Percentiles rank a stretch among this genome's conserved stretches.
Conservation (phyloP, 768 basidiomycete genomes). For the Mycena belliarum region DNA sequence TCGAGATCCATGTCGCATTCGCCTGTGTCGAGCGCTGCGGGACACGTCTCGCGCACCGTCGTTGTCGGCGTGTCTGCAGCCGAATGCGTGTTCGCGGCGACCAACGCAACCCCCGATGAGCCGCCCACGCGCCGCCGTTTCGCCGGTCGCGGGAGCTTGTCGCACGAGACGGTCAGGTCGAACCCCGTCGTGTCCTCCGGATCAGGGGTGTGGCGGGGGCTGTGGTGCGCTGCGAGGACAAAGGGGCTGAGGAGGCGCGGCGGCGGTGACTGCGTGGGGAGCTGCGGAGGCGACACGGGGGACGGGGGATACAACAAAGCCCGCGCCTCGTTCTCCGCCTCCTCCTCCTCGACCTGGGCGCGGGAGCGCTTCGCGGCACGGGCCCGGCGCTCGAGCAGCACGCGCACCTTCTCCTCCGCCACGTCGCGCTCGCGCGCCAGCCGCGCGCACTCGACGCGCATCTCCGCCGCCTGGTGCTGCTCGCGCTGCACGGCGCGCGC, state of each 20-base stretch:
- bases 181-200: constrained; percentile 16
- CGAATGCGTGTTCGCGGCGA: neutral
- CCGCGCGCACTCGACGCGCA: constrained; percentile 31
- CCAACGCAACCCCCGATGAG: neutral
- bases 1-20: constrained; percentile 24
- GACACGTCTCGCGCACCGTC: constrained; percentile 10
- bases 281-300: constrained; percentile 8
- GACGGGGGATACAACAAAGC: constrained; percentile 13
- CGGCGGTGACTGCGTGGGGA: constrained; percentile 16
- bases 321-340: neutral
- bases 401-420: constrained; percentile 32
- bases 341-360: constrained; percentile 4
- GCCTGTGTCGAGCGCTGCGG: constrained; percentile 5
- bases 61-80: neutral
- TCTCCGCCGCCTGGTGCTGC: constrained; percentile 32
- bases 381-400: constrained; percentile 26
- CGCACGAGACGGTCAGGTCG: constrained; percentile 12
- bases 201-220: constrained; percentile 10
- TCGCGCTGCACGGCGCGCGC: constrained; percentile 31
- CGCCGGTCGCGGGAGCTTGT: constrained; percentile 9
- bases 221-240: constrained; percentile 14
- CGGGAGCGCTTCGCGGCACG: constrained; percentile 12
- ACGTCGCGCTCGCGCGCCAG: constrained; percentile 36
- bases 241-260: constrained; percentile 21
- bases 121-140: constrained; percentile 15